Percentiles rank a stretch among this genome's conserved stretches.
phyloP scores from a whole-genome alignment of 2,329 filamentous ascomycete genomes.

The Colletotrichum navitas region DNA sequence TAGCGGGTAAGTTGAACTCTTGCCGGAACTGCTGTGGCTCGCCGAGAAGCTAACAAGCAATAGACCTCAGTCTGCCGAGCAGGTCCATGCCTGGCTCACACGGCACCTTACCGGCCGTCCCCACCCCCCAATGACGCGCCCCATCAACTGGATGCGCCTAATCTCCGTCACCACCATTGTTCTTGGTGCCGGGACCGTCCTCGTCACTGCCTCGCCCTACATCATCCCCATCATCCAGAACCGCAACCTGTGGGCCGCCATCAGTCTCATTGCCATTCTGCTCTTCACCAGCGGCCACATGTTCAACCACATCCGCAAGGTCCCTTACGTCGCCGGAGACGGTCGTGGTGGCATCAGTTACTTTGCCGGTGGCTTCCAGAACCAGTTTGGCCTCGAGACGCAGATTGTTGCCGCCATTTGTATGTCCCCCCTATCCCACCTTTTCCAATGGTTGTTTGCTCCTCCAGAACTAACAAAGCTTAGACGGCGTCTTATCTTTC shows the following conservation, averaged over 20 bases:
- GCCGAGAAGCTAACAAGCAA: constrained; percentile 26
- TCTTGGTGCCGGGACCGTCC: constrained; percentile 76
- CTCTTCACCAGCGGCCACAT: constrained; percentile 97
- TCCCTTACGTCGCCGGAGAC: constrained; percentile 90
- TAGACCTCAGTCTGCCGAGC: constrained; percentile 81
- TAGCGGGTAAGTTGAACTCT: constrained; percentile 70
- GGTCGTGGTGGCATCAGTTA: constrained; percentile 89
- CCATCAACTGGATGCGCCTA: constrained; percentile 88
- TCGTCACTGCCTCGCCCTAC: constrained; percentile 81
- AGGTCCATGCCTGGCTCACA: constrained; percentile 82
- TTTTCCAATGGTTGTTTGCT: neutral
- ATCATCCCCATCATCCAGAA: constrained; percentile 86
- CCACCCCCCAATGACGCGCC: constrained; percentile 82
- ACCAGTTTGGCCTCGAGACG: constrained; percentile 92
- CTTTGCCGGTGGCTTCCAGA: constrained; percentile 92
- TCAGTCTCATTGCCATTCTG: constrained; percentile 89
- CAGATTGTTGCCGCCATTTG: constrained; percentile 95
- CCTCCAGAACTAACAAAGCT: constrained; percentile 59
- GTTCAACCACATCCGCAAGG: constrained; percentile 98
- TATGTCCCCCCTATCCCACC: constrained; percentile 64
- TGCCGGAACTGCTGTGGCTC: neutral
- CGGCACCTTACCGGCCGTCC: constrained; percentile 83
- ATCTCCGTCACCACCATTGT: constrained; percentile 75
- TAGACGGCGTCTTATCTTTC: constrained; percentile 81
- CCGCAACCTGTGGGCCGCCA: constrained; percentile 92